Evolutionary conservation across 306 rosid genomes (phyloP), one percentile per base, ranked within the genome.

Genomic region (Comarum palustre): DNA sequence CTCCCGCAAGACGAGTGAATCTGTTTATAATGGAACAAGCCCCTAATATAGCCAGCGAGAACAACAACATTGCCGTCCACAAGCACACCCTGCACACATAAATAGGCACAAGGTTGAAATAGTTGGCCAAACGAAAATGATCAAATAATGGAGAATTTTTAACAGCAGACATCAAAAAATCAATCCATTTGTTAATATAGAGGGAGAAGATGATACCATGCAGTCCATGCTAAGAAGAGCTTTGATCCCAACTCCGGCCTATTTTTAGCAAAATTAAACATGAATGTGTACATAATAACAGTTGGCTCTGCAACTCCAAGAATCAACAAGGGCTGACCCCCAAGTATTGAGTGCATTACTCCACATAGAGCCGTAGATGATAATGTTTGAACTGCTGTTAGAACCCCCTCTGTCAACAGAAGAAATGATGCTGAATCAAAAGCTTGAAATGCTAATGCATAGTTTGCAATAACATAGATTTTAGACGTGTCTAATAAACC

Each of bases 231-330:
- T 75, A 88, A 75, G 75, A 90, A 90, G 70, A 90, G 94, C 80
- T 86, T 72, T 5, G 96, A 75, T 76, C 96, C 96, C 90, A 90
- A 84, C 6, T 90, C 94, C 6, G 89, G 85, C 74, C 91, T 78
- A 72, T 73, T 82, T 83, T 86, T 88, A 7, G 94, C 96, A 7
- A 90, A 90, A 36, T 88, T 88, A 87, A 84, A 90, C 96, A 90
- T 85, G 80, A 90, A 86, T 3, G 84, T 90, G 76, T 90, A 90
- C 96, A 90, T 90, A 57, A 90, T 86, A 25, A 90, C 93, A 32
- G 96, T 90, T 57, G 94, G 96, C 78, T 90, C 96, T 34, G 94
- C 96, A 48, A 88, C 96, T 39, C 94, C 96, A 27, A 90, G 94
- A 78, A 90, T 90, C 80, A 90, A 57, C 85, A 90, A 69, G 69